Evolutionary conservation across 306 rosid genomes (phyloP).

Genomic region (Senna tora): DNA sequence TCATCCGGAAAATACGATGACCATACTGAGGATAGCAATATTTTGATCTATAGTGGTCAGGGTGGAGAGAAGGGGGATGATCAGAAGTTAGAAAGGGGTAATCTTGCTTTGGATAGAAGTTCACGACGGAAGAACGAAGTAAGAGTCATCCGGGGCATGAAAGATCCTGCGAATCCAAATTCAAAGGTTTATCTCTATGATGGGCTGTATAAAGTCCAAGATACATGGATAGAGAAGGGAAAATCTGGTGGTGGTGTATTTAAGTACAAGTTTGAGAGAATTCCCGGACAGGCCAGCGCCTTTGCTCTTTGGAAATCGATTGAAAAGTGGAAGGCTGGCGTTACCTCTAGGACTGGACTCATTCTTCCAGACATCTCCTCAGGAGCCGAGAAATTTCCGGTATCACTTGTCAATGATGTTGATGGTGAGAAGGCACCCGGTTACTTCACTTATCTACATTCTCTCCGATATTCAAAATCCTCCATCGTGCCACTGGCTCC

Average conservation of each 20-base stretch:
- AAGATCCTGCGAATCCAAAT: constrained; percentile 42
- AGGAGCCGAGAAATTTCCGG: constrained; percentile 64
- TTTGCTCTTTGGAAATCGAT: constrained; percentile 57
- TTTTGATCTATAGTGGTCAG: constrained; percentile 70
- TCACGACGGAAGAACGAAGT: constrained; percentile 55
- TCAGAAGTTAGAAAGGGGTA: constrained; percentile 78
- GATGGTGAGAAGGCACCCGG: constrained; percentile 62
- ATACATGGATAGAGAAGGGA: constrained; percentile 61
- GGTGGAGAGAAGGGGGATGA: constrained; percentile 58
- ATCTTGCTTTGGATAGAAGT: constrained; percentile 72
- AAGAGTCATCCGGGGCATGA: constrained; percentile 70
- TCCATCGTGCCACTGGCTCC: constrained; percentile 54
- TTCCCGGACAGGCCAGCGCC: constrained; percentile 61
- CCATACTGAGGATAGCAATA: constrained; percentile 56
- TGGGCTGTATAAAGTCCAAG: constrained; percentile 66
- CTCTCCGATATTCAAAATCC: constrained; percentile 60
- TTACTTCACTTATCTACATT: constrained; percentile 64
- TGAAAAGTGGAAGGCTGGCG: constrained; percentile 58
- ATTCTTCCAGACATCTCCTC: constrained; percentile 66
- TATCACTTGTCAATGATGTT: constrained; percentile 68
- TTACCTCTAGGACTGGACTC: constrained; percentile 60
- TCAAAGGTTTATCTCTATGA: constrained; percentile 66
- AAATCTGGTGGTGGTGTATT: constrained; percentile 62
- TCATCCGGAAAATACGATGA: constrained; percentile 71
- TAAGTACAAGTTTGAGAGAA: constrained; percentile 68